phyloP scores from a whole-genome alignment of 2,329 filamentous ascomycete species.

The Corniculantispora saksenae region DNA sequence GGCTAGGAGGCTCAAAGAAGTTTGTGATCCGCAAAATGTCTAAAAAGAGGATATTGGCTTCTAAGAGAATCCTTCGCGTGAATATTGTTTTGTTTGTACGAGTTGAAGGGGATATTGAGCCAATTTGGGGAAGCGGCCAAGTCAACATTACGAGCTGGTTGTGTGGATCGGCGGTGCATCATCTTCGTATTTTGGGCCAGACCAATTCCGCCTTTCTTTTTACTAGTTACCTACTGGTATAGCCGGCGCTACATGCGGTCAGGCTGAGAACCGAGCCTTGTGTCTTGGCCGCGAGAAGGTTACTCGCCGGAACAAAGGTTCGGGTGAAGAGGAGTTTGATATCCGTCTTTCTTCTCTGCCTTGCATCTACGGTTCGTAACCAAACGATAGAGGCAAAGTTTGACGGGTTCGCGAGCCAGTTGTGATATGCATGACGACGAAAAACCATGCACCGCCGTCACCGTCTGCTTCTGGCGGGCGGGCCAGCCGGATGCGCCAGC shows the following conservation, averaged over 20 bases:
- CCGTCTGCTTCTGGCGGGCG: not conserved
- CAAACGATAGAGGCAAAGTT: not conserved
- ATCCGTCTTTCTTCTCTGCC: not conserved
- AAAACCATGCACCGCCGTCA: too few species aligned
- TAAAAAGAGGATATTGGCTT: not conserved
- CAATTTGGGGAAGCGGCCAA: not conserved
- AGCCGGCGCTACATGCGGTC: not conserved
- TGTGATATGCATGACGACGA: not conserved
- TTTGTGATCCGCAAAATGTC: not conserved
- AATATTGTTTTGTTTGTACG: not conserved
- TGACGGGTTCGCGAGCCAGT: not conserved
- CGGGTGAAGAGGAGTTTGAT: not conserved
- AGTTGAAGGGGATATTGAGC: not conserved
- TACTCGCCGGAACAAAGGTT: not conserved
- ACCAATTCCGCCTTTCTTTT: not conserved
- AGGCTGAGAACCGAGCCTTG: not conserved
- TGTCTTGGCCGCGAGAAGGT: not conserved
- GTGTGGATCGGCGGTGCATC: constrained; percentile 2
- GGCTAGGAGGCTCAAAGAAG: not conserved
- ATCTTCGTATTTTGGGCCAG: constrained; percentile 12
- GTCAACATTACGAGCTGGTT: not conserved
- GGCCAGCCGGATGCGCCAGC: constrained; percentile 1
- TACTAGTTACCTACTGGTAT: too few species aligned
- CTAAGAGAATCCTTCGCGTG: not conserved
- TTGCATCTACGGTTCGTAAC: not conserved